Evolutionary conservation across 495 filamentous ascomycete species (phyloP), one percentile per base, ranked within the genome.

Genomic region (Niebla homalea): DNA sequence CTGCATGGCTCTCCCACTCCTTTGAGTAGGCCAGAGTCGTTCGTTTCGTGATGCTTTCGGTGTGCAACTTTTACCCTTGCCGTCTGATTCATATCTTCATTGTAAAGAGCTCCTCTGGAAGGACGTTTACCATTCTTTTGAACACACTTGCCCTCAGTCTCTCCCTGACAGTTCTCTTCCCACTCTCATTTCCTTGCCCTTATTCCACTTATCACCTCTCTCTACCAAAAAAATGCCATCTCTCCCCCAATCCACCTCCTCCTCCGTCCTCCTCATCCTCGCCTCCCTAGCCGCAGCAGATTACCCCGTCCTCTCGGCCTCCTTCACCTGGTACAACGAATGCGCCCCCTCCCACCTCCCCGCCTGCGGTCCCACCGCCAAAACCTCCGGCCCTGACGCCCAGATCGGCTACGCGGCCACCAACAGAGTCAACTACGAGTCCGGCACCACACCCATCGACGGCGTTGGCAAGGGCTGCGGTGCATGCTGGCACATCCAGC

Each of bases 291-390:
- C 35, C 23, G 39, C 42, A n/a, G 25, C 12, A 6, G 15, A 35
- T n/a, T 26, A 49, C 22, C 53, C 50, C 0, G 25, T 57, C 40
- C 42, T 50, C 39, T 54, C 44, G 48, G 48, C 51, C 37, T 53
- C 54, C 35, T 56, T 52, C 54, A 56, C 50, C 23, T 56, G 54
- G 54, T 52, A 56, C 40, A 44, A 52, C 18, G 40, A 18, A 8
- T 56, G 50, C 50, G 54, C 46, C 5, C 39, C 49, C 2, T 36
- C 49, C 10, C 26, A 29, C 26, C 26, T 5, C 15, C 45, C 52
- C 2, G 54, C 49, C 54, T 56, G 54, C 43, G 54, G 54, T 2
- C 54, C 54, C 12, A 43, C 43, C 19, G 50, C 50, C 29, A 49
- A 44, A 44, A 39, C 35, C 7, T n/a, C 29, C n/a, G 39, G 21